Base-by-base conservation (phyloP, 2,329 filamentous ascomycete species). In the Botrytis porri region DNA sequence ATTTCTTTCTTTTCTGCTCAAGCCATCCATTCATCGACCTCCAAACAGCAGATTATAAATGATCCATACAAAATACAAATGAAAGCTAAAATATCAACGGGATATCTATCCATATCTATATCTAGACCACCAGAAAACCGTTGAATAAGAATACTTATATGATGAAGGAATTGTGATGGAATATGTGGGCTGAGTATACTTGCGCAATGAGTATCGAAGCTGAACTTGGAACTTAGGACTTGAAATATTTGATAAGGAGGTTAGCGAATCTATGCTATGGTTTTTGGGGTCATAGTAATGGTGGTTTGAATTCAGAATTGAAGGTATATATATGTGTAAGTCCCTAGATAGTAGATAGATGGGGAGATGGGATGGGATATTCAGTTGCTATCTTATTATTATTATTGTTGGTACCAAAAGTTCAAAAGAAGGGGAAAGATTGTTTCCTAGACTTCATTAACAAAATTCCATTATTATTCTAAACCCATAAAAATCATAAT, bases 81-180 rank as follows among this genome's bases (percentile, higher is more conserved):
- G 10, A 12, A 48, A 25, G 25, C 4, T 10, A 12, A 25, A 25
- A 48, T 12, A 48, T 12, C 20, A 48, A 22, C 4, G 1, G 25
- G 4, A 18, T 1, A 48, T 1, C 45, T 10, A 25, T 48, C 45
- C 10, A 18, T 20, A 45, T 48, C 45, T 25, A 18, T 20, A 45
- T 51, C 45, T 25, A 9, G 10, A 25, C 22, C 5, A 25, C 6
- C 25, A 51, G 22, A 14, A 5, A 3, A n/a, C n/a, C 10, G 25
- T 6, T 3, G 1, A 6, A 51, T 6, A 10, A 6, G 25, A 14
- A 1, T n/a, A n/a, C n/a, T n/a, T n/a, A n/a, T n/a, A n/a, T n/a
- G n/a, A n/a, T n/a, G n/a, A n/a, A 14, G 25, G 10, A 1, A 51
- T n/a, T 51, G 10, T 4, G 14, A 25, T 4, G 22, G 12, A 48